These are phyloP conservation scores for Penicillium mononematosum DNA, from an alignment of 495 filamentous ascomycete species.

Conservation along the genomic window DNA sequence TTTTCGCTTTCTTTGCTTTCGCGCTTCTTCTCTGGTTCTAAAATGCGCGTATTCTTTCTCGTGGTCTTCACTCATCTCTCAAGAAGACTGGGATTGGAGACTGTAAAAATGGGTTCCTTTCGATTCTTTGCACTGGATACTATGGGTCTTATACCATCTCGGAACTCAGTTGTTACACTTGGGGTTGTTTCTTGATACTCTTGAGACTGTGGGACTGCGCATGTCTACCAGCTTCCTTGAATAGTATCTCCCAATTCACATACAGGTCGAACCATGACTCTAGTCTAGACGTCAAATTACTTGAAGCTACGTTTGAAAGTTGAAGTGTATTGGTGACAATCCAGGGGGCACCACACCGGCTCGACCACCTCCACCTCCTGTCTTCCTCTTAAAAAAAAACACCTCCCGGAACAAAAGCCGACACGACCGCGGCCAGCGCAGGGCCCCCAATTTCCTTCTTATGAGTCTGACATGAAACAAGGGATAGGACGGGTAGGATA, in stretches of 20 bases:
- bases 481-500: neutral
- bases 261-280: neutral
- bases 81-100: neutral
- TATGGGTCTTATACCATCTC: neutral
- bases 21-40: neutral
- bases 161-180: neutral
- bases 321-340: too few species aligned
- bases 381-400: too few species aligned
- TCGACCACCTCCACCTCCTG: too few species aligned
- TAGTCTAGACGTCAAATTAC: neutral
- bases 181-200: neutral
- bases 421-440: too few species aligned
- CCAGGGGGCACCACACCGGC: too few species aligned
- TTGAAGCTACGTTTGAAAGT: neutral
- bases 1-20: conserved; percentile 8
- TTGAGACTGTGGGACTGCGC: neutral
- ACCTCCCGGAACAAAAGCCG: too few species aligned
- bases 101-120: neutral
- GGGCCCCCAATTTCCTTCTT: too few species aligned
- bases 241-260: neutral
- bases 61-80: neutral
- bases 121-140: neutral
- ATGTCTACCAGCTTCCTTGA: neutral
- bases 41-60: neutral
- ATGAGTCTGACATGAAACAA: neutral